Conservation (phyloP, 78 protist species). For the Dictyostelium brefeldianum region DNA sequence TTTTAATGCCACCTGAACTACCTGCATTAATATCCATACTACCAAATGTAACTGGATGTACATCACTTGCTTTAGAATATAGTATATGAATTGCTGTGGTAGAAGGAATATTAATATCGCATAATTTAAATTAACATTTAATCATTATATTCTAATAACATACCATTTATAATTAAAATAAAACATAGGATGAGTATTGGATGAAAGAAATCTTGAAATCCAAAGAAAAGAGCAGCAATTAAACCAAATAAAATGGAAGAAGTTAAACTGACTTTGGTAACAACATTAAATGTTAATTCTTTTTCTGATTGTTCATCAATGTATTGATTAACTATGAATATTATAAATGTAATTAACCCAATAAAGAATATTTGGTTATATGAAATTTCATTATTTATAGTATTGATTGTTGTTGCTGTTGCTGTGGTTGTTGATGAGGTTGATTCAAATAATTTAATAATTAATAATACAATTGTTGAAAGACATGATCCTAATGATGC, state of each 20-base stretch:
- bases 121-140: no score
- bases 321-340: constrained; percentile 9
- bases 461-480: constrained; percentile 36
- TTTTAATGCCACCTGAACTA: not conserved
- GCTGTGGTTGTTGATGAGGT: not conserved
- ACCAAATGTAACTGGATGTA: not conserved
- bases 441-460: constrained; percentile 1
- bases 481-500: not conserved
- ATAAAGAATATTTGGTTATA: constrained; percentile 4
- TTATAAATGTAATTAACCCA: not conserved
- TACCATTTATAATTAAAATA: constrained; percentile 59
- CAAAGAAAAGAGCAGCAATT: constrained; percentile 26
- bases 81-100: constrained; percentile 59
- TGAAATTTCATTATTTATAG: not conserved
- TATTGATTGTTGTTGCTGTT: no score
- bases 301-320: constrained; percentile 52
- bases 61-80: constrained; percentile 31
- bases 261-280: constrained; percentile 52
- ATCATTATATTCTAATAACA: not conserved
- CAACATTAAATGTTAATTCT: constrained; percentile 49
- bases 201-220: constrained; percentile 4
- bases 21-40: not conserved
- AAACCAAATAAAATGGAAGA: not conserved
- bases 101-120: not conserved
- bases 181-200: constrained; percentile 40